Conservation (phyloP, 345 rosid species). For the Pistacia vera region DNA sequence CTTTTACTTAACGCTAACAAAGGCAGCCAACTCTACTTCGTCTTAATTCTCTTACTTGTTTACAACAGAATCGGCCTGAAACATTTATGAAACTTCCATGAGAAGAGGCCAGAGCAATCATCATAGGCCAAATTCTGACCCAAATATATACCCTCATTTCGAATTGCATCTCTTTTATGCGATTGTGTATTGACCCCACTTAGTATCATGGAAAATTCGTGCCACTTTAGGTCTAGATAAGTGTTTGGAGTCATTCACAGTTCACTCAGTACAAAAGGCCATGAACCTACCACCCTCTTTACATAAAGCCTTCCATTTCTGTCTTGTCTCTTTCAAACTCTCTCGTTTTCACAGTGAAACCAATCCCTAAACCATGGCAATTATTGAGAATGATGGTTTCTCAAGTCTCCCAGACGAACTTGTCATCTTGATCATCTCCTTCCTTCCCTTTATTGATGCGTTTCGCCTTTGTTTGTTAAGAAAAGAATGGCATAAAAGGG, state of each 20-base stretch:
- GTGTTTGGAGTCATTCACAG: background rate
- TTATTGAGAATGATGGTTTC: background rate
- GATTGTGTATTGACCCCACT: background rate
- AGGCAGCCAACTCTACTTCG: background rate
- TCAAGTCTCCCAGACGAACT: background rate
- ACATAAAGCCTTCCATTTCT: background rate
- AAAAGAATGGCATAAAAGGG: background rate
- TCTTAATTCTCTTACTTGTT: background rate
- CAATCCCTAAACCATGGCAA: background rate
- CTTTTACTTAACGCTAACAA: background rate
- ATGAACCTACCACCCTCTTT: background rate
- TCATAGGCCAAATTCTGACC: background rate
- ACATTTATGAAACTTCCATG: too few relatives aligned
- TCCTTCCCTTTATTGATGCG: conserved; percentile 1
- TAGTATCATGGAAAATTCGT: background rate
- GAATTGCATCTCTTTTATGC: background rate
- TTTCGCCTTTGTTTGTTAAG: conserved; percentile 4
- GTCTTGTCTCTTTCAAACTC: background rate
- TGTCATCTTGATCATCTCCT: conserved; percentile 3
- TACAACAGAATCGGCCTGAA: too few relatives aligned
- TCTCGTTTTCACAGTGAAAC: background rate
- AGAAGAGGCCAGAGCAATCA: too few relatives aligned
- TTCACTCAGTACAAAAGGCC: background rate
- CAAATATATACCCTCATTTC: too few relatives aligned
- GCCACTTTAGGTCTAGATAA: background rate